phyloP scores from a whole-genome alignment of 2,329 filamentous ascomycete species.

The Sphaceloma murrayae region DNA sequence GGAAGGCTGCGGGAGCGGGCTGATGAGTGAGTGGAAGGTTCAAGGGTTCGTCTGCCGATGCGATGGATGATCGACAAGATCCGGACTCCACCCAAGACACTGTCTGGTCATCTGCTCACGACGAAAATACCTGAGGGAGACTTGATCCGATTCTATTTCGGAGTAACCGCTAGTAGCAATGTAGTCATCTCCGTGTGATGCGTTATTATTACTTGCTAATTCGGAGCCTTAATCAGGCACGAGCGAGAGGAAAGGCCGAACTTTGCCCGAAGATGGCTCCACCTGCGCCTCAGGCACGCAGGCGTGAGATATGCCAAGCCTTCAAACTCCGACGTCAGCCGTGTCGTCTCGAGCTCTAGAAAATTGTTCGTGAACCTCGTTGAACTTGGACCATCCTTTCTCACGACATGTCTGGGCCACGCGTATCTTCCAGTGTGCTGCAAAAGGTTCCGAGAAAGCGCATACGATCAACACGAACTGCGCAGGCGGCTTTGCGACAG shows the following conservation, averaged over 20 bases:
- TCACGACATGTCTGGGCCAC: constrained; percentile 6
- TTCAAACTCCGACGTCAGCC: constrained; percentile 14
- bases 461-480: not conserved
- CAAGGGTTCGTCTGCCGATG: not conserved
- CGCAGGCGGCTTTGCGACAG: constrained; percentile 11
- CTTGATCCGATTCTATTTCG: too few species aligned
- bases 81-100: not conserved
- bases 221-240: too few species aligned
- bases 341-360: not conserved
- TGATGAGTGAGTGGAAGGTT: constrained; percentile 1
- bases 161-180: too few species aligned
- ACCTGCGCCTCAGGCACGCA: too few species aligned
- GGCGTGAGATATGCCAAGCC: constrained; percentile 14
- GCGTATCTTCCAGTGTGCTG: constrained; percentile 12
- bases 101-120: too few species aligned
- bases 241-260: not conserved
- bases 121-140: too few species aligned
- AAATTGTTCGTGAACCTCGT: not conserved
- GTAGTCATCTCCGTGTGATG: too few species aligned
- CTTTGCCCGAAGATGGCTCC: not conserved
- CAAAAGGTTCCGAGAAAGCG: constrained; percentile 11
- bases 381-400: not conserved
- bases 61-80: constrained; percentile 5
- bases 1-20: constrained; percentile 6
- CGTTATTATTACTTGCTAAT: too few species aligned